Base-by-base conservation (phyloP, 805 yeast species). In the Phaffomyces thermotolerans region DNA sequence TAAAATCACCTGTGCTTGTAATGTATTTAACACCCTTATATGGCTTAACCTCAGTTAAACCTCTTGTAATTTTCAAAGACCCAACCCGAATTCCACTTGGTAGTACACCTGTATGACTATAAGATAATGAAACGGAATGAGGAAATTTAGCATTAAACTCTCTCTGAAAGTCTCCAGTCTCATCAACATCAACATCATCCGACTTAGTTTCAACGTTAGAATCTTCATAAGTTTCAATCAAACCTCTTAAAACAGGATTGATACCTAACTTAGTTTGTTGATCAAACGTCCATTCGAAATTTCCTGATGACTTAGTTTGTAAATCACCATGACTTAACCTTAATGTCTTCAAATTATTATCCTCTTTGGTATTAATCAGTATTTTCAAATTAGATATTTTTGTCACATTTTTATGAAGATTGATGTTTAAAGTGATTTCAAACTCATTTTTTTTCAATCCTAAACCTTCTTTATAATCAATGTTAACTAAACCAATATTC, bases 1-100 rank as follows among this genome's bases (percentile, higher is more conserved):
- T 44, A 34, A 68, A 76, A 43, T 81, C 80, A 1, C 82, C 84
- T 0, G 84, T 72, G 43, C 65, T 64, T 6, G 95, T 79, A 10
- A 75, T 66, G 58, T 90, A 90, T 57, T 89, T 84, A 18, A 90
- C 96, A 1, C 98, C 98, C 60, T 89, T 90, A 68, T 78, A 90
- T 0, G 96, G 95, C 55, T 80, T 82, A 10, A 78, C 81, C 3
- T 77, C 78, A 6, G 75, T 75, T 44, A 78, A 53, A 0, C 91
- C 89, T 50, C 76, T 70, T 8, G 69, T 53, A 15, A 87, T 73
- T 53, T 77, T 75, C 48, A 89, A 64, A 25, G 81, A 70, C 12
- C 76, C 81, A 3, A 89, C 83, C 52, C 76, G 78, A 35, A 84
- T 64, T 1, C 91, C 89, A 59, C 95, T 84, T 1, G 93, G 85